Evolutionary conservation across 345 rosid species (phyloP).

Genomic region (Kandelia obovata): DNA sequence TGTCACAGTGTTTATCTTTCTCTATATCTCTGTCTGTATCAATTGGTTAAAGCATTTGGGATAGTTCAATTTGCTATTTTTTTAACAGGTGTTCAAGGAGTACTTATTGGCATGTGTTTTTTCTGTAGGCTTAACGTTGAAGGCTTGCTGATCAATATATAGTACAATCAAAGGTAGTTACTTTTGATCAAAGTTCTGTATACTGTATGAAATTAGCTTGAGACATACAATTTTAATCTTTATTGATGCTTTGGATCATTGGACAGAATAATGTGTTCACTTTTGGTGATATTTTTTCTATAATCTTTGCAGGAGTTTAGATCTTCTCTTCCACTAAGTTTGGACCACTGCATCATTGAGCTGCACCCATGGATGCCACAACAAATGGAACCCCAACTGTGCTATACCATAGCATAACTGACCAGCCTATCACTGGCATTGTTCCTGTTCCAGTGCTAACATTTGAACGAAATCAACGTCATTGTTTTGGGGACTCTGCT

Average conservation of each 20-base stretch:
- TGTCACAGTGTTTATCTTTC: not conserved
- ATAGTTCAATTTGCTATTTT: not conserved
- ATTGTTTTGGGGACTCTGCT: constrained; percentile 67
- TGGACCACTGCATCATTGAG: constrained; percentile 51
- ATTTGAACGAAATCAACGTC: constrained; percentile 67
- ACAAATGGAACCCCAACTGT: constrained; percentile 62
- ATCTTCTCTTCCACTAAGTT: constrained; percentile 28
- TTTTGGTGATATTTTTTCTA: not conserved
- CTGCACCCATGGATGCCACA: constrained; percentile 92
- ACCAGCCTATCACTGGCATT: constrained; percentile 55
- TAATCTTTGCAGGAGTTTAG: constrained; percentile 34
- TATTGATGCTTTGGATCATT: constrained; percentile 19
- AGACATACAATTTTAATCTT: constrained; percentile 1
- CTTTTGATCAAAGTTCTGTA: constrained; percentile 2
- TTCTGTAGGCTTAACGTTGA: constrained; percentile 41
- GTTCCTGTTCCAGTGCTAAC: constrained; percentile 46
- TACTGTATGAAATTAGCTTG: constrained; percentile 2
- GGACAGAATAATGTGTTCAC: constrained; percentile 17
- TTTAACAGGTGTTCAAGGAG: constrained; percentile 11
- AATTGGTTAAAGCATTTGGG: not conserved
- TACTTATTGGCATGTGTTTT: constrained; percentile 20
- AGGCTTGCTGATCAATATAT: constrained; percentile 38
- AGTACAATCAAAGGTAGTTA: constrained; percentile 32
- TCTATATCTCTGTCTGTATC: not conserved
- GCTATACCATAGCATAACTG: constrained; percentile 66